Evolutionary conservation across 1,284 basidiomycete species (phyloP), one percentile per base, ranked within the genome.

Genomic region (Thecaphora frezii): DNA sequence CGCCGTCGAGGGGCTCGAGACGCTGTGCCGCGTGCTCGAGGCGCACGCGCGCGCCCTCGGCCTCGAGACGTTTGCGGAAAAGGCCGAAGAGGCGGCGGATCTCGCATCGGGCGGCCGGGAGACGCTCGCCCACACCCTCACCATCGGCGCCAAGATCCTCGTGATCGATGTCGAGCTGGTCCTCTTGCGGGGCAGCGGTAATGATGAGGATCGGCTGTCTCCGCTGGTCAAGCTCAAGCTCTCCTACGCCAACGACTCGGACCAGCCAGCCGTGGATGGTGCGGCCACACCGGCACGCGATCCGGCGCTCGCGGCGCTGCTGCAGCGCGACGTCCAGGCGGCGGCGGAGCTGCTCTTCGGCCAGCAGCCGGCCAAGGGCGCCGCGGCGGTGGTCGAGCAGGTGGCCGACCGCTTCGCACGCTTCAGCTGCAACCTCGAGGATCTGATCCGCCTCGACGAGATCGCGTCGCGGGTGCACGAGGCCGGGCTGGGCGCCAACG

Each of bases 91-190:
- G 5, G 53, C 51, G 22, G 19, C 21, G 39, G 3, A n/a, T 3
- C 19, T 22, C 12, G 7, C 10, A 7, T 36, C 33, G 33, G 4
- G 12, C 18, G 16, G 0, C 26, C 51, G 2, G 23, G 38, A 30
- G 21, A 26, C 30, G 5, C 51, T 54, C 22, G 47, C 54, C 1
- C 64, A 62, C 38, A 56, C 64, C 1, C 44, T 66, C 24, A 66
- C 64, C 0, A 47, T 66, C 9, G 64, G 59, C 25, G 64, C 64
- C 33, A 66, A 66, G 54, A 59, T 66, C n/a, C 36, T 66, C 19
- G 64, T 66, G 44, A 66, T 66, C 41, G 64, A 66, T 30, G 54
- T 66, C 48, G 64, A 66, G 30, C 46, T 66, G 24, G 43, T 39
- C 24, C 18, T 57, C 37, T 12, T 47, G 46, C 45, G 36, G 8